Evolutionary conservation across 257 asterid genomes (phyloP), one percentile per base, ranked within the genome.

Genomic region (Fraxinus quadrangulata): DNA sequence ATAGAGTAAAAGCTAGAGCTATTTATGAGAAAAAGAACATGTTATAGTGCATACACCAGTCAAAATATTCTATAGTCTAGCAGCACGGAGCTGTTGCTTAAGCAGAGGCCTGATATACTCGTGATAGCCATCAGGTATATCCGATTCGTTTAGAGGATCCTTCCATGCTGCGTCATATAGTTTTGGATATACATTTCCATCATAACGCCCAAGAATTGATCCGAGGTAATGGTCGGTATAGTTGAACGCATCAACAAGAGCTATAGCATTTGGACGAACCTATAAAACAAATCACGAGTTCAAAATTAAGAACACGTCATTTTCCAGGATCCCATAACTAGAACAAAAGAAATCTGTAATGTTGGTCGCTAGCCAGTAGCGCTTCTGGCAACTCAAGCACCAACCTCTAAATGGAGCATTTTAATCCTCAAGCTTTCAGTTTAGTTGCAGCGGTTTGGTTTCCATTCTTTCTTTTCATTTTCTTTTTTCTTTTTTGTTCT

Each of bases 131-230:
- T 90, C 98, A 1, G 97, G 86, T 21, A 96, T 28, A 33, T 80
- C 92, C 1, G 94, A 61, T 2, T 96, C 92, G 24, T 96, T 96
- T 76, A 96, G 70, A 11, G 99, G 98, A 79, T 93, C 97, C 84
- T 90, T 93, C 98, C 97, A 92, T 21, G 98, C 98, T 28, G 91
- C 99, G 79, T 90, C 96, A 4, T 93, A 96, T 36, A 96, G 97
- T 67, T 92, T 90, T 5, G 98, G 98, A 78, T 96, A 96, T 70
- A 96, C 99, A 69, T 96, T 93, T 36, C 99, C 99, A 51, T 96
- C 99, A 6, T 90, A 93, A 28, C 97, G 81, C 7, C 99, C 98
- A 6, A 96, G 96, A 80, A 96, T 89, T 3, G 98, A 96, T 73
- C 92, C 90, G 14, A 96, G 97, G 87, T 67, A 96, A 87, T 96